Evolutionary conservation across 208 protist genomes (phyloP).

Genomic region (Trichomonas gallinae): DNA sequence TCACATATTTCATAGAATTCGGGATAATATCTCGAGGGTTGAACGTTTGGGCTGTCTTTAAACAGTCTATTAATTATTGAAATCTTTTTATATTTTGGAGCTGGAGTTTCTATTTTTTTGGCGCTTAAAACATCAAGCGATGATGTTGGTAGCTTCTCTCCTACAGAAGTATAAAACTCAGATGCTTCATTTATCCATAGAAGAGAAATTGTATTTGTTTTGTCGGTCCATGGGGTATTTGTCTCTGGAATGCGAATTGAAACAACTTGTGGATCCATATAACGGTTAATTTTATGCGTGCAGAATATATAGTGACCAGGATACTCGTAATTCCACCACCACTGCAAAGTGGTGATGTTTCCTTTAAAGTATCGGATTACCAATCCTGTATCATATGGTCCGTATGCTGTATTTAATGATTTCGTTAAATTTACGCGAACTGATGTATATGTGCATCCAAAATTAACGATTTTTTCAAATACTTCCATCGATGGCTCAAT

Average conservation of each 20-base stretch:
- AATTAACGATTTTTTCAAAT: not conserved
- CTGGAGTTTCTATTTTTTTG: not conserved
- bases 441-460: not conserved
- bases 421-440: not conserved
- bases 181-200: not conserved
- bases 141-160: not conserved
- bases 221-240: not conserved
- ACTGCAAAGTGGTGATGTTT: not conserved
- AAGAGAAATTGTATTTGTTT: not conserved
- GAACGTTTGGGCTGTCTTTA: not conserved
- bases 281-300: not conserved
- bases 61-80: not conserved
- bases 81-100: not conserved
- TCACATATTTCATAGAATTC: not conserved
- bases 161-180: not conserved
- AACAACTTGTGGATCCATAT: not conserved
- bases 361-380: not conserved
- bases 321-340: not conserved
- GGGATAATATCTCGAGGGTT: not conserved
- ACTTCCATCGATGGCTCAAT: not conserved
- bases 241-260: not conserved
- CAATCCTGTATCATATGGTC: not conserved
- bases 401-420: not conserved
- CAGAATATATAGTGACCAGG: not conserved
- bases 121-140: not conserved